Evolutionary conservation across 441 rosid species (phyloP), one percentile per base, ranked within the genome.

Genomic region (Pelargonium exstipulatum): DNA sequence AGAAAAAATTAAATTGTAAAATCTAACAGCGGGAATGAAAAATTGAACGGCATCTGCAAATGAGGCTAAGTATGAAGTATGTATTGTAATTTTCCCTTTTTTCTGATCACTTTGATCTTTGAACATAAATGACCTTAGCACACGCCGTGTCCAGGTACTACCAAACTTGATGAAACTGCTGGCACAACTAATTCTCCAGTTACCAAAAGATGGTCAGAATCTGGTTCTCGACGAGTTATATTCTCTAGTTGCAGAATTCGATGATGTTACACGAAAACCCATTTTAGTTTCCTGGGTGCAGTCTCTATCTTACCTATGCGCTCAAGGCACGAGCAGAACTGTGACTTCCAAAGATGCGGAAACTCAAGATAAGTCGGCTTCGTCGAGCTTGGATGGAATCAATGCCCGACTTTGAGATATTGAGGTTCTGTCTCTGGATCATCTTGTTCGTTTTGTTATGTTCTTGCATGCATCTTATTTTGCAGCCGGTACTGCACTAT

Each of bases 231-330:
- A 86, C 71, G 96, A 90, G 67, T 61, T 90, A 74, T 82, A 85
- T n/a, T 64, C 87, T 65, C 87, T 83, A 75, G 94, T 90, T 49
- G 92, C 96, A 14, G 96, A 86, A 61, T 91, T 96, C 13, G 99
- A 94, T 69, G 97, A 94, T 83, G 96, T 91, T 60, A 86, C 89
- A 24, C 96, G 96, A 57, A 94, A 94, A 72, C 94, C 96, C 17
- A 64, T 88, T 64, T 79, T 90, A 66, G 97, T 95, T 67, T 91
- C 99, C 20, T 91, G 97, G 99, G 73, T 91, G 80, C 99, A 95
- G 77, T 91, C 97, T 24, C 74, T 95, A 49, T 83, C 90, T 70
- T 95, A 88, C 80, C 71, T 91, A 2, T 91, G 88, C 77, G 84
- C 85, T 73, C 85, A 78, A 71, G 77, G 70, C 29, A 69, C 68